phyloP scores from a whole-genome alignment of 805 yeast genomes.

The Millerago galiae region DNA sequence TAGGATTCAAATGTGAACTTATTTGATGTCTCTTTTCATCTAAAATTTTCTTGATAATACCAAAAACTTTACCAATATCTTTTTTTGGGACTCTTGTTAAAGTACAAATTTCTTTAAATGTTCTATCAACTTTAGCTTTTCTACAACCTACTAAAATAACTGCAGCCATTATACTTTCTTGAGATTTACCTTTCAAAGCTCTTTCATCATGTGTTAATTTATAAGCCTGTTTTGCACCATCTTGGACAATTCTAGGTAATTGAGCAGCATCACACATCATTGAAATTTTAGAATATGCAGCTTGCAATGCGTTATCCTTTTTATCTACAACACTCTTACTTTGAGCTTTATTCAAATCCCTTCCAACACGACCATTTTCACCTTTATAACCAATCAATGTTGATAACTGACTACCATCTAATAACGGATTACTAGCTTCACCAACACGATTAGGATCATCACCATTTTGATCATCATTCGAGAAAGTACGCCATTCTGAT shows the following conservation, averaged over 20 bases:
- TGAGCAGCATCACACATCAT: slow-evolving; percentile 97
- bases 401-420: slow-evolving; percentile 87
- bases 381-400: slow-evolving; percentile 88
- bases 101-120: slow-evolving; percentile 94
- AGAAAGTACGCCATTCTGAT: slow-evolving; percentile 98
- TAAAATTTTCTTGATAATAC: slow-evolving; percentile 68
- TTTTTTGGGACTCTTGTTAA: slow-evolving; percentile 88
- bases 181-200: slow-evolving; percentile 81
- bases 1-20: slow-evolving; percentile 19
- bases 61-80: slow-evolving; percentile 89
- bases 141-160: slow-evolving; percentile 92
- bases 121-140: slow-evolving; percentile 87
- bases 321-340: slow-evolving; percentile 78
- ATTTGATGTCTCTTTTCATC: slow-evolving; percentile 32
- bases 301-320: slow-evolving; percentile 79
- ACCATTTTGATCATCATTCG: slow-evolving; percentile 96
- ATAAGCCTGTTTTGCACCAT: slow-evolving; percentile 95
- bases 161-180: slow-evolving; percentile 94
- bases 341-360: slow-evolving; percentile 88
- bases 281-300: slow-evolving; percentile 85
- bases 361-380: slow-evolving; percentile 70
- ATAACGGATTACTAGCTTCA: slow-evolving; percentile 87
- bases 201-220: slow-evolving; percentile 85
- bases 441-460: slow-evolving; percentile 99
- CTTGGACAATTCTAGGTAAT: slow-evolving; percentile 90